A percentile compares a stretch with the other conserved stretches of the same genome.
Evolutionary conservation across 2,329 filamentous ascomycete genomes (phyloP).

Genomic region (Magnaporthales sp.): DNA sequence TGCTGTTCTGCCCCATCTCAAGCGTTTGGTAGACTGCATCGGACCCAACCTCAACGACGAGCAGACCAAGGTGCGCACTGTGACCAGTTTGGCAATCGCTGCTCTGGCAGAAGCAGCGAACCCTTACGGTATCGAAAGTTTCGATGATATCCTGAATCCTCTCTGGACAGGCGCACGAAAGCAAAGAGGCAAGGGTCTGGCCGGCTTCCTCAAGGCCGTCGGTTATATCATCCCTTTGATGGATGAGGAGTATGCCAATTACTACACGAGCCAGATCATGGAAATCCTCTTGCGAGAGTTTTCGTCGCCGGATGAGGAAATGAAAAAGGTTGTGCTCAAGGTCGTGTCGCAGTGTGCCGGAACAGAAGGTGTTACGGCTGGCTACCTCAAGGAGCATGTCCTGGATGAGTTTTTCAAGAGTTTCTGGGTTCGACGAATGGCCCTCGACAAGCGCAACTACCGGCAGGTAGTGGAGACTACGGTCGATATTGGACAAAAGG

Average conservation of each 20-base stretch:
- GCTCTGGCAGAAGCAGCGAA: slow-evolving; percentile 93
- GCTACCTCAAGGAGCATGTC: slow-evolving; percentile 91
- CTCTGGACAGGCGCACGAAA: slow-evolving; percentile 95
- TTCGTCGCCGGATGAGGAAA: slow-evolving; percentile 93
- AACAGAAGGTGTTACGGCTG: slow-evolving; percentile 89
- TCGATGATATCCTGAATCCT: slow-evolving; percentile 94
- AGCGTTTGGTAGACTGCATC: slow-evolving; percentile 93
- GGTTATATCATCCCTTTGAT: slow-evolving; percentile 98
- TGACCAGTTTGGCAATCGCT: slow-evolving; percentile 89
- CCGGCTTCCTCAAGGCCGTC: slow-evolving; percentile 93
- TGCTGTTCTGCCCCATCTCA: slow-evolving; percentile 88
- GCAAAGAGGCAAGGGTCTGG: slow-evolving; percentile 91
- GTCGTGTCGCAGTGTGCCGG: slow-evolving; percentile 93
- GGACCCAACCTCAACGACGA: slow-evolving; percentile 94
- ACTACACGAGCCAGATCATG: slow-evolving; percentile 98
- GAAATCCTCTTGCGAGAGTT: slow-evolving; percentile 95
- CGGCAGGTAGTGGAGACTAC: slow-evolving; percentile 97
- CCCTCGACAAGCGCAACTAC: slow-evolving; percentile 94
- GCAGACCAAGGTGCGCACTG: slow-evolving; percentile 94
- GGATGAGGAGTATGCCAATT: slow-evolving; percentile 99
- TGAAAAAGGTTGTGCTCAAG: slow-evolving; percentile 99
- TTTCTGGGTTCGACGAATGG: slow-evolving; percentile 97
- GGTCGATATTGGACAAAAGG: slow-evolving; percentile 93
- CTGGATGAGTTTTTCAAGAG: slow-evolving; percentile 96
- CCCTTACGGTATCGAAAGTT: slow-evolving; percentile 97